These are phyloP conservation scores for Lactarius deliciosus DNA, from an alignment of 768 basidiomycete genomes.

Conservation along the genomic window DNA sequence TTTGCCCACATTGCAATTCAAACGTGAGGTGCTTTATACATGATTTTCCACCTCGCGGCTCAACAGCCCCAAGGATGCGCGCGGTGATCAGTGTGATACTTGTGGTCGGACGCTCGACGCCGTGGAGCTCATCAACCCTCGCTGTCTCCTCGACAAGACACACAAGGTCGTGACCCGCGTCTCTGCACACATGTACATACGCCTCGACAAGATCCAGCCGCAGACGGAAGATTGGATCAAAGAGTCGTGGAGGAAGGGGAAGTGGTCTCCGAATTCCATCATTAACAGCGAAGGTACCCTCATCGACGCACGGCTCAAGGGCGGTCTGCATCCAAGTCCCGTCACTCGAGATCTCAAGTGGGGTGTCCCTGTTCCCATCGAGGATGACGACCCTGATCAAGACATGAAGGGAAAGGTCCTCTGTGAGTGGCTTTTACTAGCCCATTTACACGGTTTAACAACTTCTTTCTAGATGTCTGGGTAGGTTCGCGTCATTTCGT, in stretches of 20 bases:
- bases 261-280: slow-evolving; percentile 91
- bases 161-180: slow-evolving; percentile 74
- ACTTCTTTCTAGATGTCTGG: slow-evolving; percentile 74
- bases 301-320: slow-evolving; percentile 83
- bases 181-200: slow-evolving; percentile 91
- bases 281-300: slow-evolving; percentile 87
- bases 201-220: slow-evolving; percentile 79
- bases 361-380: slow-evolving; percentile 90
- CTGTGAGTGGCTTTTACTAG: slow-evolving; percentile 54
- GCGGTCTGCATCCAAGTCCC: slow-evolving; percentile 83
- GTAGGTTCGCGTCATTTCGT: slow-evolving; percentile 46
- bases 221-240: slow-evolving; percentile 87
- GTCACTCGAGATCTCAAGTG: slow-evolving; percentile 93
- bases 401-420: slow-evolving; percentile 95
- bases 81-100: slow-evolving; percentile 96
- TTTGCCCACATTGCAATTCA: slow-evolving; percentile 88
- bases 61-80: slow-evolving; percentile 67
- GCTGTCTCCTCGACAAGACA: slow-evolving; percentile 82
- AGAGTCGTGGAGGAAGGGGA: slow-evolving; percentile 71
- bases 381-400: slow-evolving; percentile 67
- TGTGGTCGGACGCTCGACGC: slow-evolving; percentile 93
- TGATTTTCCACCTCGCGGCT: not conserved
- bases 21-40: slow-evolving; percentile 48
- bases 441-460: not conserved
- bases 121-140: slow-evolving; percentile 90